Evolutionary conservation across 1,284 basidiomycete species (phyloP).

Genomic region (Ceratobasidium papillatum): DNA sequence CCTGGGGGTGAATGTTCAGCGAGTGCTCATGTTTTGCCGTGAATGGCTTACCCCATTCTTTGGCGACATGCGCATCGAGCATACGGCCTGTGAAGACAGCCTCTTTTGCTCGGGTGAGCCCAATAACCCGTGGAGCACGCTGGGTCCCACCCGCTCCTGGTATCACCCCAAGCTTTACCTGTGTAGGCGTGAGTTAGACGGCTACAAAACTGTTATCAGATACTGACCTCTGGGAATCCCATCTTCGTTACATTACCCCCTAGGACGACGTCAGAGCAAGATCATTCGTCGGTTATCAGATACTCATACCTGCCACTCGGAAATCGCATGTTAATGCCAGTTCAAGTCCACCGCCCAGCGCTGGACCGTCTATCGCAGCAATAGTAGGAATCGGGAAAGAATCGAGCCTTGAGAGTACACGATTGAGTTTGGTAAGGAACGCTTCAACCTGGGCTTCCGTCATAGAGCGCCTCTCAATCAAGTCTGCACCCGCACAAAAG

Average conservation of each 20-base stretch:
- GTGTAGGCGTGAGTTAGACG: neutral
- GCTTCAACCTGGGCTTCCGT: constrained; percentile 73
- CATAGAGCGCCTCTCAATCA: constrained; percentile 87
- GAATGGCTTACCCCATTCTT: constrained; percentile 69
- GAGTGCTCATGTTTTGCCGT: neutral
- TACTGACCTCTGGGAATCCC: constrained; percentile 76
- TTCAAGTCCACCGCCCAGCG: constrained; percentile 91
- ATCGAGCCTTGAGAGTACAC: constrained; percentile 78
- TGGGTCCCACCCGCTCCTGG: constrained; percentile 96
- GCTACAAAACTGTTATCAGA: neutral
- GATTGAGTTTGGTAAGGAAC: constrained; percentile 82
- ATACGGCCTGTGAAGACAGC: constrained; percentile 82
- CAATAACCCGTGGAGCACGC: constrained; percentile 81
- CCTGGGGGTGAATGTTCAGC: constrained; percentile 57
- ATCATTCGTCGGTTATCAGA: neutral
- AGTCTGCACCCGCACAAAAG: constrained; percentile 94
- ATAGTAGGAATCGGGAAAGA: constrained; percentile 86
- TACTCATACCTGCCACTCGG: constrained; percentile 78
- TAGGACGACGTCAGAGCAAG: constrained; percentile 44
- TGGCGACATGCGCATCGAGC: constrained; percentile 72
- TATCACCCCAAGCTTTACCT: constrained; percentile 81
- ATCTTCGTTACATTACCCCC: constrained; percentile 74
- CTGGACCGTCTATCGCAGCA: constrained; percentile 91
- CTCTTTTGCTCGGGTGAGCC: constrained; percentile 85
- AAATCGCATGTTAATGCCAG: constrained; percentile 88